These are phyloP conservation scores for Puccinia triticina DNA, from an alignment of 1,284 basidiomycete genomes.

Conservation along the genomic window DNA sequence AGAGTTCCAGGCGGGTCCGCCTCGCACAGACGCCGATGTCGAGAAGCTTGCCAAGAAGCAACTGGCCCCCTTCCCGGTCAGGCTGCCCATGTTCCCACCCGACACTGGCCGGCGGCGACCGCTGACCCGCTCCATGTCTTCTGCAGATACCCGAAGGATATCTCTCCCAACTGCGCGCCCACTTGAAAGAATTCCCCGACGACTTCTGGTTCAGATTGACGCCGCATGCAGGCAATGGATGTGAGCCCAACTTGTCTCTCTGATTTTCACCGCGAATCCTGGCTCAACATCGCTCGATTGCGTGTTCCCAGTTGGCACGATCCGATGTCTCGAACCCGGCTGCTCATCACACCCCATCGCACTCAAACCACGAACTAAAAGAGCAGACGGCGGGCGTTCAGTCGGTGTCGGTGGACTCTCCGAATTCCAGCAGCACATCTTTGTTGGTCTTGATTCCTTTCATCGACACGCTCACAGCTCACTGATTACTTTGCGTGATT, in stretches of 20 bases:
- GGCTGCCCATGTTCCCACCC: too few relatives aligned
- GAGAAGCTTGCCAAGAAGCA: too few relatives aligned
- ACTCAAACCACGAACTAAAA: neutral
- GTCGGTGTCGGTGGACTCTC: constrained; percentile 6
- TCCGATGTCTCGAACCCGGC: constrained; percentile 26
- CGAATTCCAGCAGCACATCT: constrained; percentile 17
- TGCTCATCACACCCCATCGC: neutral
- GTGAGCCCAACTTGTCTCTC: neutral
- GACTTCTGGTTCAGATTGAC: neutral
- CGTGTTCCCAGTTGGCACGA: neutral
- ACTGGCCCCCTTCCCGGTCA: too few relatives aligned
- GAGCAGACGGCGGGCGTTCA: constrained; percentile 12
- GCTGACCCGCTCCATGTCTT: too few relatives aligned
- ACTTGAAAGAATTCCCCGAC: constrained; percentile 2
- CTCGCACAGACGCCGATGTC: too few relatives aligned
- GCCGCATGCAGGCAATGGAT: neutral
- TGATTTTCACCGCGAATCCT: neutral
- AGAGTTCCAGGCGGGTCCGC: too few relatives aligned
- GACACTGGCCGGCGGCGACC: too few relatives aligned
- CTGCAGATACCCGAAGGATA: constrained; percentile 16
- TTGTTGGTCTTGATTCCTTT: neutral
- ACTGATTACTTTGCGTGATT: neutral
- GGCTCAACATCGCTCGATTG: neutral
- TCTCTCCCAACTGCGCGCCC: neutral
- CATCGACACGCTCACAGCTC: neutral